A percentile compares a stretch with the other conserved stretches of the same genome.
Evolutionary conservation across 768 basidiomycete genomes (phyloP).

Genomic region (Lactarius pseudohatsudake): DNA sequence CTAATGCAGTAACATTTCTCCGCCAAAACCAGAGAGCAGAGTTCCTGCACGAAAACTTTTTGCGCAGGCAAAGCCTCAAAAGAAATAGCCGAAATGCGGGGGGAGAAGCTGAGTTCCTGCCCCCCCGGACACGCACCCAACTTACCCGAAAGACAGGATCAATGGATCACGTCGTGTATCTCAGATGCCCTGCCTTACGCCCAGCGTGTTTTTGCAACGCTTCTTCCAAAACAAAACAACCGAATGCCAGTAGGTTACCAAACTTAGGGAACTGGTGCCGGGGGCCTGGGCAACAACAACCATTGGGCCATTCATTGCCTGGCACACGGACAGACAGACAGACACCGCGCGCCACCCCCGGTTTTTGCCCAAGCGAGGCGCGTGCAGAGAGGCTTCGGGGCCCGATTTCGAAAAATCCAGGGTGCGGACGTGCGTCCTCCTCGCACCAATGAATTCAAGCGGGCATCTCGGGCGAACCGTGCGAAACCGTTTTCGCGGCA

Average conservation of each 20-base stretch:
- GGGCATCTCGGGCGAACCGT: not conserved
- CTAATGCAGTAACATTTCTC: not conserved
- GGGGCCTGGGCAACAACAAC: not conserved
- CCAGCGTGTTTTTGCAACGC: not conserved
- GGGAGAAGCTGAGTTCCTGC: not conserved
- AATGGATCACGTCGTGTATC: not conserved
- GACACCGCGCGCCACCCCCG: not conserved
- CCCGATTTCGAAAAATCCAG: not conserved
- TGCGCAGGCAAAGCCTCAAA: not conserved
- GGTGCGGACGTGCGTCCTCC: no score
- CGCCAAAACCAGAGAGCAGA: not conserved
- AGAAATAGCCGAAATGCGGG: not conserved
- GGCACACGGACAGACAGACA: not conserved
- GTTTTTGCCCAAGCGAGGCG: not conserved
- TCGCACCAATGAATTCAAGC: not conserved
- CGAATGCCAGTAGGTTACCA: not conserved
- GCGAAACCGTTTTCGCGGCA: not conserved
- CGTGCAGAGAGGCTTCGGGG: not conserved
- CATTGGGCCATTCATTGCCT: not conserved
- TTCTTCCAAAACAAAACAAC: conserved; percentile 8
- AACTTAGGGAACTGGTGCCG: conserved; percentile 3
- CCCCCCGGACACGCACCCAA: not conserved
- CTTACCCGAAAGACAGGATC: not conserved
- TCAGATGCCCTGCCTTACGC: not conserved
- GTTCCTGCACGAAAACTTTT: not conserved